Evolutionary conservation across 2,329 filamentous ascomycete species (phyloP).

Genomic region (Capronia epimyces): DNA sequence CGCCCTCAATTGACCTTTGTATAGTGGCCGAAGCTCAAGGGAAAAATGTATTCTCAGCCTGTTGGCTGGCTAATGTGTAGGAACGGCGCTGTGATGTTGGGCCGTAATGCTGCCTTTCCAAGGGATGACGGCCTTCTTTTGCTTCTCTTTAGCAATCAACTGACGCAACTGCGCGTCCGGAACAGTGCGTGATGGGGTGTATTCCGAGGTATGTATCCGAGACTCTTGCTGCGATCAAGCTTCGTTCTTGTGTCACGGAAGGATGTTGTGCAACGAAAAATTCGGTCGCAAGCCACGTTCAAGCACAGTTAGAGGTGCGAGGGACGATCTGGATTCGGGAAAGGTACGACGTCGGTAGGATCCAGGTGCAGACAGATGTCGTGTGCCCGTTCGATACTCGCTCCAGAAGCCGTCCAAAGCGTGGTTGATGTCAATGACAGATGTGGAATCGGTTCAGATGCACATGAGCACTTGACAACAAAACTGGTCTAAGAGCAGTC

Average conservation of each 20-base stretch:
- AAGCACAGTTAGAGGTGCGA: background rate
- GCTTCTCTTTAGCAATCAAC: background rate
- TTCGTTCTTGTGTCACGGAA: constrained; percentile 24
- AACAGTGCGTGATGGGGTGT: constrained; percentile 4
- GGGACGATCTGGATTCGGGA: background rate
- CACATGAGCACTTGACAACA: constrained; percentile 1
- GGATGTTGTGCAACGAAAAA: constrained; percentile 17
- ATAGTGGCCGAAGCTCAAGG: background rate
- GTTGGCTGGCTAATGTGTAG: background rate
- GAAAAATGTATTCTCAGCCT: background rate
- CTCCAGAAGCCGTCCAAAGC: constrained; percentile 13
- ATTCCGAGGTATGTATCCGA: constrained; percentile 14
- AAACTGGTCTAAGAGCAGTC: background rate
- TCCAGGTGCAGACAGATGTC: constrained; percentile 2
- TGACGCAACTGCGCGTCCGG: background rate
- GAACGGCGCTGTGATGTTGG: background rate
- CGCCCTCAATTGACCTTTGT: constrained; percentile 7
- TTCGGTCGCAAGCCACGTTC: background rate
- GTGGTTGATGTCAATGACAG: constrained; percentile 5
- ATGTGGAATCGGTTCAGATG: constrained; percentile 8
- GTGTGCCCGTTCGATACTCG: constrained; percentile 14
- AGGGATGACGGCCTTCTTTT: background rate
- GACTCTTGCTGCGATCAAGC: constrained; percentile 15
- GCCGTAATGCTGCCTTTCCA: background rate
- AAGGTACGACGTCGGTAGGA: constrained; percentile 1